phyloP scores from a whole-genome alignment of 2,329 filamentous ascomycete species.

The Penicillium sp. region DNA sequence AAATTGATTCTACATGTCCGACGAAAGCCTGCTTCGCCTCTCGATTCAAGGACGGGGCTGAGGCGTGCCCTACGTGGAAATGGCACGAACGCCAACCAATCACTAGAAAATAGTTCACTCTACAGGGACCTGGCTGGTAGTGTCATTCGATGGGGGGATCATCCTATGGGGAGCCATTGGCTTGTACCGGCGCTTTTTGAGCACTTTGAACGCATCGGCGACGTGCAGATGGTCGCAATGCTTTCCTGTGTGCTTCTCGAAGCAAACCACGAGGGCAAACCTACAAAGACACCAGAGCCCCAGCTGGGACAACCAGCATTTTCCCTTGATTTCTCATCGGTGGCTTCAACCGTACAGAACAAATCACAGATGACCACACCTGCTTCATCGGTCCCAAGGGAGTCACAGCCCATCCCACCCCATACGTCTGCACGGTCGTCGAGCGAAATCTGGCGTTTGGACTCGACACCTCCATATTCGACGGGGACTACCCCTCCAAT shows the following conservation, averaged over 20 bases:
- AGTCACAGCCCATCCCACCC: constrained; percentile 33
- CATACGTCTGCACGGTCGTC: constrained; percentile 57
- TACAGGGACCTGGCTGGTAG: constrained; percentile 44
- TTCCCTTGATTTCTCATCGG: constrained; percentile 53
- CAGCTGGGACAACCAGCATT: constrained; percentile 50
- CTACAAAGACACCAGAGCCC: constrained; percentile 35
- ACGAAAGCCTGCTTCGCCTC: constrained; percentile 69
- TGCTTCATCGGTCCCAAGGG: constrained; percentile 38
- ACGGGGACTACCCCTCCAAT: constrained; percentile 58
- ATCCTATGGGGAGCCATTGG: constrained; percentile 60
- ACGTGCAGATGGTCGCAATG: constrained; percentile 70
- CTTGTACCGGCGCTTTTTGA: constrained; percentile 62
- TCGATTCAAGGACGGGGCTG: constrained; percentile 60
- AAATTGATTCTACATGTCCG: constrained; percentile 77
- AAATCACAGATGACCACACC: constrained; percentile 47
- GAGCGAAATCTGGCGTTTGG: constrained; percentile 55
- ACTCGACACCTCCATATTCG: constrained; percentile 57
- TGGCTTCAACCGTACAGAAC: constrained; percentile 44
- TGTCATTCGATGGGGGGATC: constrained; percentile 60
- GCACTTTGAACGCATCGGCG: constrained; percentile 63
- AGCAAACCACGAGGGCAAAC: constrained; percentile 47
- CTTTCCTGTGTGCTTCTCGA: constrained; percentile 63
- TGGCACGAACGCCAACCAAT: constrained; percentile 57
- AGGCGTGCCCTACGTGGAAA: constrained; percentile 51
- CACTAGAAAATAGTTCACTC: constrained; percentile 31